phyloP scores from a whole-genome alignment of 2,329 filamentous ascomycete genomes.

The Zelopaecilomyces penicillatus region DNA sequence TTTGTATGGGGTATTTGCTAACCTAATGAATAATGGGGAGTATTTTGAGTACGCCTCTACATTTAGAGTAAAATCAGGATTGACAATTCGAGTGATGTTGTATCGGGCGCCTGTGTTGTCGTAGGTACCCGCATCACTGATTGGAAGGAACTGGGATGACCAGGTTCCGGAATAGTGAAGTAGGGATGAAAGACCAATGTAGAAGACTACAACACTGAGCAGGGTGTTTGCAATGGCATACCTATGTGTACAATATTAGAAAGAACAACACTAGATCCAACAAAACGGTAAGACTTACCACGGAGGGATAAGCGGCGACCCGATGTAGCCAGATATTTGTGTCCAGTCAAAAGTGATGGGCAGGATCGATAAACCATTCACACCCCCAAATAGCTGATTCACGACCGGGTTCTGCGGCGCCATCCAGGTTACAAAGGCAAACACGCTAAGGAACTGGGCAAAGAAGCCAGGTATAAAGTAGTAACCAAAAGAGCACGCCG shows the following conservation, averaged over 20 bases:
- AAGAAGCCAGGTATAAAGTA: slow-evolving; percentile 64
- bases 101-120: slow-evolving; percentile 60
- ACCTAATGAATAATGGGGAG: slow-evolving; percentile 58
- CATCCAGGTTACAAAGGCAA: slow-evolving; percentile 66
- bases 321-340: slow-evolving; percentile 59
- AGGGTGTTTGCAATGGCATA: slow-evolving; percentile 66
- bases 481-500: slow-evolving; percentile 51
- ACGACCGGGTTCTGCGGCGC: slow-evolving; percentile 58
- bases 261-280: neutral
- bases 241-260: slow-evolving; percentile 25
- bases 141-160: slow-evolving; percentile 57
- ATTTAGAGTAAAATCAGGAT: slow-evolving; percentile 52
- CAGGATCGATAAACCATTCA: slow-evolving; percentile 57
- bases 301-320: slow-evolving; percentile 60
- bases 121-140: slow-evolving; percentile 61
- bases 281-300: slow-evolving; percentile 36
- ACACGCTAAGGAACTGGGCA: slow-evolving; percentile 60
- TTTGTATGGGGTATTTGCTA: slow-evolving; percentile 1
- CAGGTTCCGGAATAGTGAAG: slow-evolving; percentile 60
- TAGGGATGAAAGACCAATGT: slow-evolving; percentile 48
- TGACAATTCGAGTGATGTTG: slow-evolving; percentile 57
- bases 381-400: slow-evolving; percentile 66
- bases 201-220: slow-evolving; percentile 58
- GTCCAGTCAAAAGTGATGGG: slow-evolving; percentile 74
- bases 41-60: slow-evolving; percentile 56